Percentiles rank a stretch among this genome's conserved stretches.
Conservation (phyloP, 1,139 yeast species). For the Debaryomyces nepalensis region DNA sequence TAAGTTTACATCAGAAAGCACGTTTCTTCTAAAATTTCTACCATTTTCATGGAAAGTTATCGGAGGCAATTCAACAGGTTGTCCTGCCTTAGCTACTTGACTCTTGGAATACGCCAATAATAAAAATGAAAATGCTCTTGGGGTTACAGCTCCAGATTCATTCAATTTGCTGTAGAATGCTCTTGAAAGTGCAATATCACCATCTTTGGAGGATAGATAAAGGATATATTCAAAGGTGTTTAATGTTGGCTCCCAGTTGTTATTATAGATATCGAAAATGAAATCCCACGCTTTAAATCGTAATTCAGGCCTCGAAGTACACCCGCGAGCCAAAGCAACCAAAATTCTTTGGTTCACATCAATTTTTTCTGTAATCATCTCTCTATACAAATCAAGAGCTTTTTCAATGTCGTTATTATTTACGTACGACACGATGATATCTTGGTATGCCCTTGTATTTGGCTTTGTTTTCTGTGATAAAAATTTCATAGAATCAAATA, state of each 20-base stretch:
- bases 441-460: slow-evolving; percentile 66
- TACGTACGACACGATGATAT: slow-evolving; percentile 69
- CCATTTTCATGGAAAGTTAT: slow-evolving; percentile 52
- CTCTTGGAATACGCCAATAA: slow-evolving; percentile 59
- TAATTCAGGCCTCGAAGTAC: slow-evolving; percentile 57
- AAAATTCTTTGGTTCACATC: slow-evolving; percentile 52
- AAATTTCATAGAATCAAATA: slow-evolving; percentile 88
- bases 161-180: slow-evolving; percentile 67
- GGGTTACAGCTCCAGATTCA: slow-evolving; percentile 41
- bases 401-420: slow-evolving; percentile 66
- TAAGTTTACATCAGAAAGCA: slow-evolving; percentile 33
- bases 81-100: slow-evolving; percentile 19
- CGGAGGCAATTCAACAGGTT: slow-evolving; percentile 36
- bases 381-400: slow-evolving; percentile 77
- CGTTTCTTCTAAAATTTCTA: slow-evolving; percentile 47
- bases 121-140: slow-evolving; percentile 55
- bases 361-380: slow-evolving; percentile 51
- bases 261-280: slow-evolving; percentile 65
- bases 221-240: slow-evolving; percentile 70
- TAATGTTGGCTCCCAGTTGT: slow-evolving; percentile 53
- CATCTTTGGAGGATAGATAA: slow-evolving; percentile 74
- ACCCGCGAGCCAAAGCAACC: slow-evolving; percentile 73
- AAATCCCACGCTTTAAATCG: slow-evolving; percentile 75
- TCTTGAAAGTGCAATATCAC: slow-evolving; percentile 76
- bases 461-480: slow-evolving; percentile 69